A percentile compares a stretch with the other conserved stretches of the same genome.
Conservation (phyloP, 2,329 filamentous ascomycete genomes). For the Phialophora verrucosa region DNA sequence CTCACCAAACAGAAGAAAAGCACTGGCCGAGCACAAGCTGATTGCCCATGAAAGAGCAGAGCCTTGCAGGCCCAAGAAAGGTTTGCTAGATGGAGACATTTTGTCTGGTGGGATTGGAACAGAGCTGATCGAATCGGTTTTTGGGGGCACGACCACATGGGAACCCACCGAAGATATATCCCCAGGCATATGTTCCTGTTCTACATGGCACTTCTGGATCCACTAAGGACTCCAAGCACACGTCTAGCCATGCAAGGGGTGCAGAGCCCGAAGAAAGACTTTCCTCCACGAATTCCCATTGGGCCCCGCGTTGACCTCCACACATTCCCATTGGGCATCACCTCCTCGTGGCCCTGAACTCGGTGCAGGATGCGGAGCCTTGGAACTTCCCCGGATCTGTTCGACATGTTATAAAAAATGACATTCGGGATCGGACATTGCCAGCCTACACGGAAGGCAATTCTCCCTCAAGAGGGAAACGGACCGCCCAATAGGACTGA, state of each 20-base stretch:
- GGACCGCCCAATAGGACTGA: background rate
- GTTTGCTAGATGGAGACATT: conserved; percentile 22
- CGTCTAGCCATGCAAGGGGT: background rate
- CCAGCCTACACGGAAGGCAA: background rate
- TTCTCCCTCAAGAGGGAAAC: background rate
- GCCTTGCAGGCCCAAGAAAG: conserved; percentile 29
- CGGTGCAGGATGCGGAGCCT: background rate
- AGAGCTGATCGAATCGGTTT: background rate
- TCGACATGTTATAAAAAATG: background rate
- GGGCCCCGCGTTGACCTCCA: conserved; percentile 4
- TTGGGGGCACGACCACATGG: background rate
- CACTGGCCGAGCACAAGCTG: conserved; percentile 24
- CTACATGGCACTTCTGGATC: background rate
- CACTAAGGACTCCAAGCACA: background rate
- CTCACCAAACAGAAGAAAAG: conserved; percentile 24
- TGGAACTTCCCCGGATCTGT: conserved; percentile 5
- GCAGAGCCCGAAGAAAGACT: background rate
- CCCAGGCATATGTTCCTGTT: conserved; percentile 2
- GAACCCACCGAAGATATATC: background rate
- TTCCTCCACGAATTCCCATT: conserved; percentile 12
- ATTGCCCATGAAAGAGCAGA: conserved; percentile 28
- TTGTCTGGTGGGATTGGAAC: conserved; percentile 1
- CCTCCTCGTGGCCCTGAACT: background rate
- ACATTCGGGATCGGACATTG: background rate
- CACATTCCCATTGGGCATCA: conserved; percentile 17